A percentile compares a stretch with the other conserved stretches of the same genome.
phyloP scores from a whole-genome alignment of 805 yeast genomes.

The Lipomyces japonicus region DNA sequence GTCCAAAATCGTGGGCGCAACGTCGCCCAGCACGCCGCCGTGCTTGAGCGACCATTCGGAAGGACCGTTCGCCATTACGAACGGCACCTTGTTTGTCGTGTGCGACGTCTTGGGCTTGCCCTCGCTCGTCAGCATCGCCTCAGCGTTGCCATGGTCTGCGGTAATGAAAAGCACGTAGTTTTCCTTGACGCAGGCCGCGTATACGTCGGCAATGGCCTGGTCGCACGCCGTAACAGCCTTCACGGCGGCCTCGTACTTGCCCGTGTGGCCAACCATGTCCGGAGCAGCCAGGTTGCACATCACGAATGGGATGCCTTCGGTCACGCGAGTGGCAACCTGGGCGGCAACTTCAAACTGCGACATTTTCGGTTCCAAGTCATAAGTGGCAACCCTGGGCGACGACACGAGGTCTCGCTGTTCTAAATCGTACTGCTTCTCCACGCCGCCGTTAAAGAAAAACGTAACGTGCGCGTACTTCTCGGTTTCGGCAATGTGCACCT shows the following conservation, averaged over 20 bases:
- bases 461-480: slow-evolving; percentile 32
- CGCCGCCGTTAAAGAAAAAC: slow-evolving; percentile 32
- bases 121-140: slow-evolving; percentile 30
- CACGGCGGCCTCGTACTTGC: slow-evolving; percentile 30
- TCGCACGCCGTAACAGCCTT: slow-evolving; percentile 30
- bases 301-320: slow-evolving; percentile 28
- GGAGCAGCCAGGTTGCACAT: slow-evolving; percentile 32
- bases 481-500: slow-evolving; percentile 30
- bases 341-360: slow-evolving; percentile 30
- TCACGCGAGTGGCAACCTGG: slow-evolving; percentile 25
- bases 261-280: slow-evolving; percentile 32
- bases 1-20: slow-evolving; percentile 30
- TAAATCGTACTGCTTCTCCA: slow-evolving; percentile 29
- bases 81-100: slow-evolving; percentile 29
- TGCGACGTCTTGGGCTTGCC: slow-evolving; percentile 31
- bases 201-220: slow-evolving; percentile 26
- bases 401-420: slow-evolving; percentile 30
- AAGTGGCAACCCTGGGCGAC: slow-evolving; percentile 30
- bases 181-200: slow-evolving; percentile 25
- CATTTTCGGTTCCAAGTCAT: slow-evolving; percentile 29
- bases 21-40: slow-evolving; percentile 31
- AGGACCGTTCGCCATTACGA: slow-evolving; percentile 31
- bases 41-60: slow-evolving; percentile 22
- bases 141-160: slow-evolving; percentile 32
- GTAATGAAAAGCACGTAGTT: slow-evolving; percentile 27